These are phyloP conservation scores for Acacia pycnantha DNA, from an alignment of 331 rosid genomes.

Conservation along the genomic window DNA sequence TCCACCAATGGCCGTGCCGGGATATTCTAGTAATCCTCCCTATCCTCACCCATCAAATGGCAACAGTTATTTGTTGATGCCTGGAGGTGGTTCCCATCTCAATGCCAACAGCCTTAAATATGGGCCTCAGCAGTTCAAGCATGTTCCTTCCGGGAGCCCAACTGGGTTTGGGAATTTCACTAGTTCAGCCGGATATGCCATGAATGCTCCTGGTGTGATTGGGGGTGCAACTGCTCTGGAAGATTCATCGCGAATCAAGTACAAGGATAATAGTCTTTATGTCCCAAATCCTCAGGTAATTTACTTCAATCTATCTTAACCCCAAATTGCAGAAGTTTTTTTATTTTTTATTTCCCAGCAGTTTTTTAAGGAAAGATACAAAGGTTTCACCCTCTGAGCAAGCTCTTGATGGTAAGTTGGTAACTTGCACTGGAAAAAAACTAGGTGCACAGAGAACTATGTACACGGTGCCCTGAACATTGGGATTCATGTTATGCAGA, in stretches of 20 bases:
- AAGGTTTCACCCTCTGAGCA: not conserved
- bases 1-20: conserved; percentile 96
- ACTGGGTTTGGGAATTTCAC: conserved; percentile 83
- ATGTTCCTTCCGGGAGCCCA: conserved; percentile 84
- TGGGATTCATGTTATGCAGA: not conserved
- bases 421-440: not conserved
- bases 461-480: not conserved
- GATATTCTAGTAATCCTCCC: conserved; percentile 79
- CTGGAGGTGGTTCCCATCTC: conserved; percentile 83
- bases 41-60: conserved; percentile 92
- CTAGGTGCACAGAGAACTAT: not conserved
- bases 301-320: not conserved
- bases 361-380: not conserved
- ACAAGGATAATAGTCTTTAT: conserved; percentile 83
- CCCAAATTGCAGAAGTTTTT: not conserved
- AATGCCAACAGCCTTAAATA: conserved; percentile 85
- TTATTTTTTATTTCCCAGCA: too few species aligned
- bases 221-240: conserved; percentile 79
- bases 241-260: conserved; percentile 89
- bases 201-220: conserved; percentile 78
- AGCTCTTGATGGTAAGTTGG: too few species aligned
- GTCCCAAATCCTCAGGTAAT: conserved; percentile 94
- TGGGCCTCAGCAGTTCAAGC: conserved; percentile 91
- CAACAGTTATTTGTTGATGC: conserved; percentile 85
- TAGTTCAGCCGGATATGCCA: conserved; percentile 80